Evolutionary conservation across 176 grass and related monocot species (phyloP), one percentile per base, ranked within the genome.

Genomic region (Pharus latifolius): DNA sequence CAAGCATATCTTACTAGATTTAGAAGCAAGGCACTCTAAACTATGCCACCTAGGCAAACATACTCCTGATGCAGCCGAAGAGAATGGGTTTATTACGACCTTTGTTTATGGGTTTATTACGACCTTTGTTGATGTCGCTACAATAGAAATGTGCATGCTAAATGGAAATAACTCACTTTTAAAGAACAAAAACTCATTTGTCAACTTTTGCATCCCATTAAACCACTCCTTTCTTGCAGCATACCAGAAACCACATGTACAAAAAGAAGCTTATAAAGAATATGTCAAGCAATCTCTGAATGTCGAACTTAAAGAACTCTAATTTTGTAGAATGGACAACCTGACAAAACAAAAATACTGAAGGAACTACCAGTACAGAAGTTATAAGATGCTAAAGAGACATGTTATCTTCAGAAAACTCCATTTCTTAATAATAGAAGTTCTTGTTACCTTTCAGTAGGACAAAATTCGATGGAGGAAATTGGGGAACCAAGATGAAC

Each of bases 391-490:
- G 18, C 43, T 78, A 63, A 30, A n/a, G 26, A 49, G 41, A 49
- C 28, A 48, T 25, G 37, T 22, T 9, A 71, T 70, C 47, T 19
- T 78, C 41, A 23, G 27, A 68, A 6, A 11, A 13, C 31, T 66
- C 17, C 7, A 56, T 12, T 44, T 74, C 19, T 60, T 61, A 30
- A 44, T 61, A 49, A 30, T 19, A 61, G 2, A 60, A 58, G 49
- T 42, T 65, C 59, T 49, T 53, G 18, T 70, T 83, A 99, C 95
- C 95, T 91, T 88, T 94, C 87, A 72, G 79, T 94, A 81, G 90
- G 90, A 66, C 84, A 88, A 80, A 99, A 99, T 46, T 88, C 87
- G 26, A 99, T 83, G 18, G 72, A 75, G n/a, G 64, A 76, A 72
- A 99, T 28, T 0, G 68, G 71, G 29, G 81, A 83, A 60, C 90